A percentile compares a stretch with the other conserved stretches of the same genome.
Evolutionary conservation across 768 basidiomycete species (phyloP).

Genomic region (Tubosaeta sp.): DNA sequence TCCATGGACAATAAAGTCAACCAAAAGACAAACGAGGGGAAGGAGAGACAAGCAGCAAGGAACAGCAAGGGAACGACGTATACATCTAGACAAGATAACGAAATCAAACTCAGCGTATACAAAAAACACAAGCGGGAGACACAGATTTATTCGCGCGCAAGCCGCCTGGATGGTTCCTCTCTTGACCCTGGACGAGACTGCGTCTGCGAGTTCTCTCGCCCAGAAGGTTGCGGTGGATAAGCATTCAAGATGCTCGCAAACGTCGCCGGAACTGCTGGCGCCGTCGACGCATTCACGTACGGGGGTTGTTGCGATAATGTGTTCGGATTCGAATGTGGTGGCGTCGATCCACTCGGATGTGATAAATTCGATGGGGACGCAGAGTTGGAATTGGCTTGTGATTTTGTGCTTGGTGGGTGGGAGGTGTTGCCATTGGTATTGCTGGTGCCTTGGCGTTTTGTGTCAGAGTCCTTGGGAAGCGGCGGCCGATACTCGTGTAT

Average conservation of each 20-base stretch:
- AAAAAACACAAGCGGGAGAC: not conserved
- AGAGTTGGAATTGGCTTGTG: constrained; percentile 13
- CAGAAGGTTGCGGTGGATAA: constrained; percentile 40
- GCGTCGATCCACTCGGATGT: constrained; percentile 12
- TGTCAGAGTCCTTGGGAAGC: constrained; percentile 14
- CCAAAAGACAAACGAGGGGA: not conserved
- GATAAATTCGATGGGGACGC: constrained; percentile 24
- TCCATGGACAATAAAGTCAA: not conserved
- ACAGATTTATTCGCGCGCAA: constrained; percentile 13
- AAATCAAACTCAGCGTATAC: constrained; percentile 1
- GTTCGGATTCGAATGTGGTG: constrained; percentile 16
- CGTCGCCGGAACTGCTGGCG: constrained; percentile 43
- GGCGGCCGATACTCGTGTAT: constrained; percentile 33
- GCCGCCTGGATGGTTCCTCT: constrained; percentile 18
- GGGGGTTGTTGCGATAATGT: constrained; percentile 19
- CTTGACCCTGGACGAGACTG: constrained; percentile 28
- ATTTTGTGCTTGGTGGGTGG: constrained; percentile 11
- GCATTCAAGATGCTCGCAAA: constrained; percentile 72
- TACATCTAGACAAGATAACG: not conserved
- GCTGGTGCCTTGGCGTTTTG: constrained; percentile 16
- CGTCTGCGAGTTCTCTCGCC: constrained; percentile 20
- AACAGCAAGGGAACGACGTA: not conserved
- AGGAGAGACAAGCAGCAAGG: not conserved
- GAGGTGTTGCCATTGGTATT: constrained; percentile 1
- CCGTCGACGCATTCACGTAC: constrained; percentile 15